Evolutionary conservation across 192 early-diverging fungal genomes (phyloP).

Genomic region (Linnemannia zychae): DNA sequence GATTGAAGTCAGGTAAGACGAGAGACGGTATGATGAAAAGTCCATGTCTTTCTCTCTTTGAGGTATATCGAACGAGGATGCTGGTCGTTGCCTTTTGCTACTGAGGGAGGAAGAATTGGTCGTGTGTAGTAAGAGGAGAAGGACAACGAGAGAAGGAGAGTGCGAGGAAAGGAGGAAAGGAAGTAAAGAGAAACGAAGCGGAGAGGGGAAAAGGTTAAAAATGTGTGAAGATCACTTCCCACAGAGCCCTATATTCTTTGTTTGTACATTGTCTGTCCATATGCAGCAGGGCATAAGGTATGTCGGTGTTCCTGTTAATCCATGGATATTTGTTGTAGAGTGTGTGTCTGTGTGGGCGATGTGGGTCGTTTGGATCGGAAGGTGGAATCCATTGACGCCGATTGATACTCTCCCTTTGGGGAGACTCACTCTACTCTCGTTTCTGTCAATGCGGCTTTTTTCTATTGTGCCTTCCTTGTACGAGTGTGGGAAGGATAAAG

Average conservation of each 20-base stretch:
- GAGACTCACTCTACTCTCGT: neutral
- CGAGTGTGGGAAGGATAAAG: no score
- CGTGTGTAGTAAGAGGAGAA: neutral
- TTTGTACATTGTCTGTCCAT: no score
- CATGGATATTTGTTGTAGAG: neutral
- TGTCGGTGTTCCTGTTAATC: no score
- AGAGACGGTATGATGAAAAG: slow-evolving; percentile 10
- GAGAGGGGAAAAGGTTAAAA: no score
- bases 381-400: slow-evolving; percentile 30
- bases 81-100: neutral
- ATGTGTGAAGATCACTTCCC: no score
- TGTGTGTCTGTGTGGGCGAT: neutral
- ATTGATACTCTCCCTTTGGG: neutral
- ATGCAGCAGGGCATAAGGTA: no score
- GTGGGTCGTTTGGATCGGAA: slow-evolving; percentile 33
- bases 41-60: neutral
- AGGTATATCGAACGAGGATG: neutral
- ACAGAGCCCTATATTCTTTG: no score
- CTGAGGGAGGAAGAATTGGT: neutral
- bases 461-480: neutral
- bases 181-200: neutral
- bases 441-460: neutral
- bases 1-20: slow-evolving; percentile 28
- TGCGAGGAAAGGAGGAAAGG: no score
- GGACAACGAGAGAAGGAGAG: neutral